Evolutionary conservation across 768 basidiomycete species (phyloP), one percentile per base, ranked within the genome.

Genomic region (Scleroderma bovista): DNA sequence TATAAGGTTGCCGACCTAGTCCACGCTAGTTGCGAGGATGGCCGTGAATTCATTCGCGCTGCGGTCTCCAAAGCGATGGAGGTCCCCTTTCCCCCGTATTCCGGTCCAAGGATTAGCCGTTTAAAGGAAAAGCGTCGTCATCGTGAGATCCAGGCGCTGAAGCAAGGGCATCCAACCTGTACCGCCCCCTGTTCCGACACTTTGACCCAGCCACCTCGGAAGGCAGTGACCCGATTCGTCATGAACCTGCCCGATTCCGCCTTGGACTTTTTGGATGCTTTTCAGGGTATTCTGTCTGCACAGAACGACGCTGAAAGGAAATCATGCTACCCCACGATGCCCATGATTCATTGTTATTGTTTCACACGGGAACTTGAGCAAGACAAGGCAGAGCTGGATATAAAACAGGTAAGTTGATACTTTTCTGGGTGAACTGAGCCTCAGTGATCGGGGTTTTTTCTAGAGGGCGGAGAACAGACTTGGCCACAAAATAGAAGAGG

Each of bases 241-340:
- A 95, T 99, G 93, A 99, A 99, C 67, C 75, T 99, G 17, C 96
- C 96, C 2, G 93, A 91, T 57, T 84, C 86, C 22, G 96, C 94
- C 0, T 81, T 97, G 48, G 75, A 79, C 32, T 97, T 98, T 69
- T 75, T 99, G 46, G 88, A 88, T 60, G 89, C 90, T 2, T 96
- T 91, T 72, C 78, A 80, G 3, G 93, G 92, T 1, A 75, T 88
- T 51, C 75, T 90, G 43, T 62, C 69, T 5, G 62, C 72, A 4
- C 57, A 72, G 20, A 67, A 58, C 61, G 69, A 57, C 61, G 40
- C 16, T n/a, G 37, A 48, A 34, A 68, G 71, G 57, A 71, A 72
- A 57, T 72, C 80, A 46, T 78, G 79, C 54, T 72, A 70, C 57
- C 40, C 46, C 19, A 51, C 63, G 50, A 83, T 95, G 84, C 95